Base-by-base conservation (phyloP, 2,329 filamentous ascomycete genomes). In the Penicillium aurantiogriseum region DNA sequence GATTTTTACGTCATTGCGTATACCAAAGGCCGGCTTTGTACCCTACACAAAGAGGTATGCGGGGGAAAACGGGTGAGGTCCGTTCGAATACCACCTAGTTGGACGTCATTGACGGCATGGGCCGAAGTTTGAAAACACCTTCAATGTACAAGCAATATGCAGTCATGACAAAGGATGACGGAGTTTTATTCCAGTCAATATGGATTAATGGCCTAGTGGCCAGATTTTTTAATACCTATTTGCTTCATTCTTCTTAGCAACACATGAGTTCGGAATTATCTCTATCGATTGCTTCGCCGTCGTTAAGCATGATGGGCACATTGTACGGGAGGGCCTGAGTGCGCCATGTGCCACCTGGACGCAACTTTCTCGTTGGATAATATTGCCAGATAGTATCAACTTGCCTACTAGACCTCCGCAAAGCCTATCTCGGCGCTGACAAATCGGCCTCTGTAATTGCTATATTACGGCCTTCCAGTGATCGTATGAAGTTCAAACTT, bases 1-100 rank as follows among this genome's bases (percentile, higher is more conserved):
- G 10, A 53, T 38, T 15, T 54, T 58, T 54, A 63, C 56, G 50
- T 64, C 61, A 62, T 44, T 9, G 19, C 39, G 6, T 42, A 3
- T 21, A 23, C 19, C 6, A 23, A 19, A 40, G 11, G 19, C 19
- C 6, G 11, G 19, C 19, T 40, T 40, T 15, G 38, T 42, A 31
- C 8, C 43, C 21, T 25, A 6, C 13, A 25, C 11, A 23, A 42
- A 25, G 40, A 15, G 10, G 21, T 4, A 25, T 42, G 39, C 19
- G 38, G 10, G 10, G 39, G 10, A 21, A 40, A 39, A 11, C 36
- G 36, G 19, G 36, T 39, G 9, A 39, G n/a, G 36, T 39, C n/a
- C 4, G 5, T 11, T 11, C 38, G 7, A 17, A 42, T 23, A 23
- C 15, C 3, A 15, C 39, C 11, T 17, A 8, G 6, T 42, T 42